Evolutionary conservation across 441 rosid species (phyloP), one percentile per base, ranked within the genome.

Genomic region (Euphorbia celastroides): DNA sequence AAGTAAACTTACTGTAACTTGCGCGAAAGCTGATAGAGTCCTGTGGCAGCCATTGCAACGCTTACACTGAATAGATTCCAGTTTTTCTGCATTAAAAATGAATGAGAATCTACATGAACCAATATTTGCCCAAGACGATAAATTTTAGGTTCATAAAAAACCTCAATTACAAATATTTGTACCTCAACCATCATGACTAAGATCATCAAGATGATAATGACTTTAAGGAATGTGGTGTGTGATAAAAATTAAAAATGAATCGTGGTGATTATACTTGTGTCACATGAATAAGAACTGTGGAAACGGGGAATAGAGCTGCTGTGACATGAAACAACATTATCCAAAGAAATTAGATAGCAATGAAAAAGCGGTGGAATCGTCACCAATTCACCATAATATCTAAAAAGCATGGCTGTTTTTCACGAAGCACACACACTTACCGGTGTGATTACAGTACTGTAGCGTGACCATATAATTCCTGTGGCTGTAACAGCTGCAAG

Each of bases 51-150:
- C 96, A 88, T 93, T 57, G 85, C 97, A 59, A 93, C 64, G 58
- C 88, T 93, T 57, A 93, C 96, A 41, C 95, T 84, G 50, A 89
- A 85, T 30, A 93, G 95, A 78, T 91, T 93, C 99, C 96, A 93
- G 80, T 93, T 93, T 83, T 93, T 88, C 99, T 91, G 86, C 72
- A 74, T 75, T 60, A 38, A 61, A 22, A 58, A 32, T 60, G 9
- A 51, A 32, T n/a, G 48, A 64, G 26, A 57, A 63, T 62, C 25
- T 63, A 66, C 68, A 67, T 31, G n/a, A 62, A 48, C 12, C n/a
- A 16, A 32, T 55, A 22, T 23, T 30, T 17, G 31, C 42, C 54
- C 20, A 57, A 27, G 23, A 44, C 12, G 19, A 56, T 22, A 52
- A 32, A 14, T 14, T 10, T 11, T 48, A 31, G 59, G 34, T 44